Conservation (phyloP, 2,329 filamentous ascomycete species). For the Ilyonectria mors-panacis region DNA sequence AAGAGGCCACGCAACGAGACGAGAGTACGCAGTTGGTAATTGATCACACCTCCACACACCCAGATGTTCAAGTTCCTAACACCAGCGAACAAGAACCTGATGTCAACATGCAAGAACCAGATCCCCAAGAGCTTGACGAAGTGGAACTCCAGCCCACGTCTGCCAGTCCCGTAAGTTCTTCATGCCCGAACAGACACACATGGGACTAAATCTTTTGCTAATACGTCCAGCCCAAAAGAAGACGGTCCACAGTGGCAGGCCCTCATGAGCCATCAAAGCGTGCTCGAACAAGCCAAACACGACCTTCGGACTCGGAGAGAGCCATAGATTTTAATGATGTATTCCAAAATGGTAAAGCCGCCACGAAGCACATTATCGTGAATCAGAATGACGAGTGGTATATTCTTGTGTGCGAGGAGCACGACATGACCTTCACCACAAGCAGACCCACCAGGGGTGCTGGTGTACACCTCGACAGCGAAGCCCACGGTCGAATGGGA, state of each 20-base stretch:
- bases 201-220: not conserved
- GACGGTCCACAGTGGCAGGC: not conserved
- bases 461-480: constrained; percentile 16
- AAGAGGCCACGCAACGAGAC: not conserved
- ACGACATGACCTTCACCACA: constrained; percentile 8
- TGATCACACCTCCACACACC: not conserved
- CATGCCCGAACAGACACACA: too few species aligned
- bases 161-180: not conserved
- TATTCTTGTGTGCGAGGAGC: constrained; percentile 23
- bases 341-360: constrained; percentile 19
- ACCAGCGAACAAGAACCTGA: not conserved
- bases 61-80: not conserved
- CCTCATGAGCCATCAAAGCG: not conserved
- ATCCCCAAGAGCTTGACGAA: not conserved
- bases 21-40: not conserved
- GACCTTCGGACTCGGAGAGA: not conserved
- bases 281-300: not conserved
- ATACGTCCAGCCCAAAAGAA: not conserved
- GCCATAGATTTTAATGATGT: constrained; percentile 20
- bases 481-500: not conserved
- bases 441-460: constrained; percentile 9
- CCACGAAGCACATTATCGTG: constrained; percentile 18
- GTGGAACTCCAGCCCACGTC: not conserved
- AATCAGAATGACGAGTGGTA: constrained; percentile 18
- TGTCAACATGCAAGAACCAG: not conserved